A percentile compares a stretch with the other conserved stretches of the same genome.
phyloP scores from a whole-genome alignment of 257 asterid genomes.

The Solanum okadae region DNA sequence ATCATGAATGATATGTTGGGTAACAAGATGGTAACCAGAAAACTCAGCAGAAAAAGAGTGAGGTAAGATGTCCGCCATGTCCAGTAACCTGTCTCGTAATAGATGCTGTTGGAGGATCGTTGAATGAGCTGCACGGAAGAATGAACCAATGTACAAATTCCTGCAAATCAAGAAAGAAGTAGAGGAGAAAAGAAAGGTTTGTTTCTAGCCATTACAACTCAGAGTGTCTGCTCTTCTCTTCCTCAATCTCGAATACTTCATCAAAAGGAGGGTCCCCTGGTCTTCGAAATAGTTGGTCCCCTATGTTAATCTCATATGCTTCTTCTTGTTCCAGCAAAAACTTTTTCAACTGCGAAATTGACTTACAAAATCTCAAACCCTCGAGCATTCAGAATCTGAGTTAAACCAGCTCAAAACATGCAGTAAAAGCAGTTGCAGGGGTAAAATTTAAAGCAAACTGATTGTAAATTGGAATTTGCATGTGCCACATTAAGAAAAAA shows the following conservation, averaged over 20 bases:
- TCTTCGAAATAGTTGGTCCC: conserved; percentile 69
- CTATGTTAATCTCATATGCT: conserved; percentile 84
- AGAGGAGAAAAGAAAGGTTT: neutral
- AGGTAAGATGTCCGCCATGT: neutral
- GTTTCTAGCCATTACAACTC: conserved; percentile 31
- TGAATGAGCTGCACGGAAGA: neutral
- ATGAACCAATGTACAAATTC: neutral
- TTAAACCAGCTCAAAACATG: neutral
- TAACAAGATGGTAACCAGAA: neutral
- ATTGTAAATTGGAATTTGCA: neutral
- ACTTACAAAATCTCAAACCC: neutral
- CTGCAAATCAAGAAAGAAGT: neutral
- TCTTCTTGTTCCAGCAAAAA: conserved; percentile 68
- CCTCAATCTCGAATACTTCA: conserved; percentile 38
- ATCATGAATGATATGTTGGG: neutral
- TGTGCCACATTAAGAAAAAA: neutral
- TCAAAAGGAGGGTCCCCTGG: conserved; percentile 88
- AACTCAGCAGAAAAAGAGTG: neutral
- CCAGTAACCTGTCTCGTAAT: neutral
- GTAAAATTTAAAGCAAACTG: neutral
- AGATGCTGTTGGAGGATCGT: neutral
- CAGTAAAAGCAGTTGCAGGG: neutral
- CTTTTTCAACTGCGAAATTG: conserved; percentile 48
- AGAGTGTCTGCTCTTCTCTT: conserved; percentile 21
- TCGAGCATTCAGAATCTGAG: neutral